phyloP scores from a whole-genome alignment of 805 yeast species.

The Starmerella geochares region DNA sequence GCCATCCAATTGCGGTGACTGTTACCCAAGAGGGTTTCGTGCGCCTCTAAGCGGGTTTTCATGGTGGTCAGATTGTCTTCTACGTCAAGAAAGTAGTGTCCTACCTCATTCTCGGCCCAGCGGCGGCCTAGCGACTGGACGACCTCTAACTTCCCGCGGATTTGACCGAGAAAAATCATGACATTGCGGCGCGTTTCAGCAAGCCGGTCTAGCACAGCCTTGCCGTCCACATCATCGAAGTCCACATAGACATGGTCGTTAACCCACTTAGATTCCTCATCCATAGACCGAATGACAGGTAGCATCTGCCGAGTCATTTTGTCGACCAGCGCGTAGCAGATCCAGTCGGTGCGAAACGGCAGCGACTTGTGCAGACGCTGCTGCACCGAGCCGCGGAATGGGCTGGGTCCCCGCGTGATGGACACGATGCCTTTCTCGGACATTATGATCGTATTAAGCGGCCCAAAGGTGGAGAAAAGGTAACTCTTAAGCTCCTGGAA shows the following conservation, averaged over 20 bases:
- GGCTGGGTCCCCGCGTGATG: not conserved
- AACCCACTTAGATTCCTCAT: slow-evolving; percentile 5
- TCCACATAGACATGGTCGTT: slow-evolving; percentile 7
- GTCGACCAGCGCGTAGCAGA: slow-evolving; percentile 3
- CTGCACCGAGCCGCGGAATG: not conserved
- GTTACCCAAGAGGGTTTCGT: slow-evolving; percentile 7
- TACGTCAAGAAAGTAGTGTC: not conserved
- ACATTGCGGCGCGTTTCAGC: slow-evolving; percentile 1
- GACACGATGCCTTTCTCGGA: not conserved
- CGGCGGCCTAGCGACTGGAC: not conserved
- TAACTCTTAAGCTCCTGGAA: slow-evolving; percentile 6
- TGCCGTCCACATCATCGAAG: slow-evolving; percentile 3
- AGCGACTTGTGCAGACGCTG: not conserved
- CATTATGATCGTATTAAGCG: not conserved
- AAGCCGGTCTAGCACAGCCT: slow-evolving; percentile 3
- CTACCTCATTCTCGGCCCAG: not conserved
- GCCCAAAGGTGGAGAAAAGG: slow-evolving; percentile 1
- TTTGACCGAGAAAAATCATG: not conserved
- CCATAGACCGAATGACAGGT: not conserved
- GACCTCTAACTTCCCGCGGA: slow-evolving; percentile 5
- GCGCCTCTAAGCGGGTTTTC: slow-evolving; percentile 8
- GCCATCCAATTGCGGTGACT: slow-evolving; percentile 16
- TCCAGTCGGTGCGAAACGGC: slow-evolving; percentile 5
- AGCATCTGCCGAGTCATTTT: not conserved
- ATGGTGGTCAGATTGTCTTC: slow-evolving; percentile 2